Percentiles rank a stretch among this genome's conserved stretches.
phyloP scores from a whole-genome alignment of 768 basidiomycete genomes.

The Boletus reticuloceps region DNA sequence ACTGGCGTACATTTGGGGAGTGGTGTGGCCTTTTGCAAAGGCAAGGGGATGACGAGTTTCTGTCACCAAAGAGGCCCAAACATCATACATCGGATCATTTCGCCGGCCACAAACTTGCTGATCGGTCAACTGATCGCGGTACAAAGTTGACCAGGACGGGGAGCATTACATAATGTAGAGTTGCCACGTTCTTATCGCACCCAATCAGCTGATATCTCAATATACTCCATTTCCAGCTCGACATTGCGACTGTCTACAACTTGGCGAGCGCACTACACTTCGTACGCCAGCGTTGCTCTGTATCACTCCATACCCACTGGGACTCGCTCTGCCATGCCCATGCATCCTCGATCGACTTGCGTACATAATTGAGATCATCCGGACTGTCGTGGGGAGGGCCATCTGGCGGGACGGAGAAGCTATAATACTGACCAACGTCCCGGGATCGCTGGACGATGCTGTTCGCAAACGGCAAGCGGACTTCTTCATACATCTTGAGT shows the following conservation, averaged over 20 bases:
- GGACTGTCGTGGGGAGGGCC: not conserved
- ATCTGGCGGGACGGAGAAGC: slow-evolving; percentile 9
- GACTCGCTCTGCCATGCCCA: slow-evolving; percentile 19
- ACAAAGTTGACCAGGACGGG: too few relatives aligned
- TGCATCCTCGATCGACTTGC: slow-evolving; percentile 11
- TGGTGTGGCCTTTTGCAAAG: too few relatives aligned
- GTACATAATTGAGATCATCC: slow-evolving; percentile 16
- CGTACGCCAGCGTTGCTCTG: slow-evolving; percentile 9
- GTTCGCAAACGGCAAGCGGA: slow-evolving; percentile 32
- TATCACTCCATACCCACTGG: slow-evolving; percentile 6
- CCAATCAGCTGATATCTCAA: too few relatives aligned
- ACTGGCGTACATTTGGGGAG: too few relatives aligned
- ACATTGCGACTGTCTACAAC: not conserved
- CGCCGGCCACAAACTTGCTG: too few relatives aligned
- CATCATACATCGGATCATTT: too few relatives aligned
- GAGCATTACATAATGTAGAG: too few relatives aligned
- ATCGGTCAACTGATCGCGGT: too few relatives aligned
- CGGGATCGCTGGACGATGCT: slow-evolving; percentile 16
- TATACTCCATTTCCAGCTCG: too few relatives aligned
- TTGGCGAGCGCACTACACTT: not conserved
- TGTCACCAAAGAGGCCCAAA: too few relatives aligned
- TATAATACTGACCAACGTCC: slow-evolving; percentile 23
- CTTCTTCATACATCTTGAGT: slow-evolving; percentile 31
- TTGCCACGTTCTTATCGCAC: too few relatives aligned
- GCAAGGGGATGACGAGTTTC: too few relatives aligned